Evolutionary conservation across 805 yeast genomes (phyloP).

Genomic region (Naumovozyma castellii): DNA sequence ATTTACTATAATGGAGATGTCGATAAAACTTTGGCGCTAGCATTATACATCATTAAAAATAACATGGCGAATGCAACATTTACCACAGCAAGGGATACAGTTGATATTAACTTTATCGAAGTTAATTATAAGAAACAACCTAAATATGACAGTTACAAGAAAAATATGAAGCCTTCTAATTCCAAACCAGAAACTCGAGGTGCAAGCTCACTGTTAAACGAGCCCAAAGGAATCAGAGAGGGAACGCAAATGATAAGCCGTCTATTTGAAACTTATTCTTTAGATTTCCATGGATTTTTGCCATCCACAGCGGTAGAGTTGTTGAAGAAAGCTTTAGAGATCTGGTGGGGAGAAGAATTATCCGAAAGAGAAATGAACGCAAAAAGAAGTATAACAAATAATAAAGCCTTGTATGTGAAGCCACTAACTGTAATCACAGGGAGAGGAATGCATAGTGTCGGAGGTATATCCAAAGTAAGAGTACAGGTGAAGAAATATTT

Average conservation of each 20-base stretch:
- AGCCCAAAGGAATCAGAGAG: too few species aligned
- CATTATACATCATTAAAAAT: not conserved
- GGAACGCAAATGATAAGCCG: conserved; percentile 7
- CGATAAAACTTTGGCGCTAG: conserved; percentile 2
- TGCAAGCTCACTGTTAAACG: too few species aligned
- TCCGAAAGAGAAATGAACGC: conserved; percentile 35
- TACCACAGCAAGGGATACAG: not conserved
- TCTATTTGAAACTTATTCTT: conserved; percentile 11
- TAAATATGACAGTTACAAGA: too few species aligned
- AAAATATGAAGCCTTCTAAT: too few species aligned
- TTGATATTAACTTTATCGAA: too few species aligned
- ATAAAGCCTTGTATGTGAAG: conserved; percentile 33
- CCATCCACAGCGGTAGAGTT: conserved; percentile 40
- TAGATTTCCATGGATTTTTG: conserved; percentile 52
- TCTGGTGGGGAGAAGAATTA: conserved; percentile 60
- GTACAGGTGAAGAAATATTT: conserved; percentile 36
- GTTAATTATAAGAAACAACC: too few species aligned
- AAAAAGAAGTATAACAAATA: conserved; percentile 14
- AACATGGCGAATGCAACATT: not conserved
- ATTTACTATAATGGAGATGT: conserved; percentile 39
- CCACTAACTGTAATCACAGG: conserved; percentile 53
- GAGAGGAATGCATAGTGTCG: conserved; percentile 57
- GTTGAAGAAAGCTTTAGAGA: conserved; percentile 29
- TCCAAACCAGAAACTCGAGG: too few species aligned
- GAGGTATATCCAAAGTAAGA: conserved; percentile 45